Conservation (phyloP, 2,329 filamentous ascomycete species). For the Aspergillus sclerotialis region DNA sequence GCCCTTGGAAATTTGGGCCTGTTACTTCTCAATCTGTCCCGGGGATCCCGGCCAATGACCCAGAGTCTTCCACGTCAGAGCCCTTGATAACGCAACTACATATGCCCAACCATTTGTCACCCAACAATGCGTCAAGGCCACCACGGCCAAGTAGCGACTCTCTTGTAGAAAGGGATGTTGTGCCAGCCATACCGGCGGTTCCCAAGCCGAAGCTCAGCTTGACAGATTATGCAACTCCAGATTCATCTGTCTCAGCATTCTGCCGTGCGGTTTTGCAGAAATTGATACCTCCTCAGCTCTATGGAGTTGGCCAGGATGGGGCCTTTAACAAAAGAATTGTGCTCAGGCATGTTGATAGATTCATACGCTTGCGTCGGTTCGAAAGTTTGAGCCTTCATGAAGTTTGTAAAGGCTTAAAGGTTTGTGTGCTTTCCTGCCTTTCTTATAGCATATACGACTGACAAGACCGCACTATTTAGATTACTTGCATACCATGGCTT, state of each 20-base stretch:
- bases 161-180: neutral
- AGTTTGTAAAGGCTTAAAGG: slow-evolving; percentile 67
- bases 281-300: slow-evolving; percentile 68
- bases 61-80: slow-evolving; percentile 9
- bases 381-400: slow-evolving; percentile 77
- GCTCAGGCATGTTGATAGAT: slow-evolving; percentile 65
- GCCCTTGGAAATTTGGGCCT: slow-evolving; percentile 16
- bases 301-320: slow-evolving; percentile 54
- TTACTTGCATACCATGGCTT: slow-evolving; percentile 68
- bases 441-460: neutral
- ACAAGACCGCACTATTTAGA: slow-evolving; percentile 38
- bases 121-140: neutral
- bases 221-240: slow-evolving; percentile 61
- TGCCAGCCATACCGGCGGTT: slow-evolving; percentile 4
- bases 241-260: slow-evolving; percentile 70
- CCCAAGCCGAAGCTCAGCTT: slow-evolving; percentile 36
- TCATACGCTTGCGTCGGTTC: slow-evolving; percentile 70
- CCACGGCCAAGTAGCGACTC: neutral
- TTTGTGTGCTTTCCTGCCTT: slow-evolving; percentile 26
- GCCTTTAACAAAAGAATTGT: slow-evolving; percentile 56
- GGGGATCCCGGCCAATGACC: neutral
- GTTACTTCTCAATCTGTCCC: slow-evolving; percentile 5
- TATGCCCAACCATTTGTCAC: slow-evolving; percentile 9
- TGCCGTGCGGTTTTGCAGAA: slow-evolving; percentile 68
- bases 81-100: slow-evolving; percentile 18